Conservation (phyloP, 2,329 filamentous ascomycete species). For the Emericellopsis atlantica region DNA sequence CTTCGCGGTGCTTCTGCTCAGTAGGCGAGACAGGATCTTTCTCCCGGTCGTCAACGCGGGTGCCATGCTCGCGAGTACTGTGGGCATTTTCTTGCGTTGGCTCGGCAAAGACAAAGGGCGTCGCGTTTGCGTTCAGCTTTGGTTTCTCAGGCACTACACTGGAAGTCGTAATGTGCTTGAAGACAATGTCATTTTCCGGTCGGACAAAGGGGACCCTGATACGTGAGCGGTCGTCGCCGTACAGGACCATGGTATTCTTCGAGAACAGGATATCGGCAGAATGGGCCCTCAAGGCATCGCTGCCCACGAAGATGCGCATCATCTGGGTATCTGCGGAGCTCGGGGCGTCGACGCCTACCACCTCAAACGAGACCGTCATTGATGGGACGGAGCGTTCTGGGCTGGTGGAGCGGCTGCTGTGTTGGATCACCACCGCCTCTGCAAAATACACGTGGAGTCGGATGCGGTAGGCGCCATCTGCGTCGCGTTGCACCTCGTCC, state of each 20-base stretch:
- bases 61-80: conserved; percentile 1
- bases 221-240: conserved; percentile 76
- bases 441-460: conserved; percentile 79
- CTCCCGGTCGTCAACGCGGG: conserved; percentile 7
- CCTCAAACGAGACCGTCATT: conserved; percentile 67
- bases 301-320: conserved; percentile 82
- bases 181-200: conserved; percentile 73
- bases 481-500: conserved; percentile 51
- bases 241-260: conserved; percentile 76
- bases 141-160: conserved; percentile 40
- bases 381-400: conserved; percentile 62
- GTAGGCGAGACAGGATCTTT: conserved; percentile 21
- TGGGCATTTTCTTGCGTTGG: conserved; percentile 8
- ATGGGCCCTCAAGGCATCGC: conserved; percentile 72
- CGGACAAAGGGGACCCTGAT: conserved; percentile 84
- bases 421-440: conserved; percentile 72
- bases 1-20: conserved; percentile 15
- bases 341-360: conserved; percentile 44
- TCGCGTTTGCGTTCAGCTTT: conserved; percentile 42
- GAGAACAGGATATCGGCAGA: conserved; percentile 89
- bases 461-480: conserved; percentile 55
- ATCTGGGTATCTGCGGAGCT: background rate
- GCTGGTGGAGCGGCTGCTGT: conserved; percentile 58
- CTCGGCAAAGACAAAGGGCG: conserved; percentile 27
- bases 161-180: conserved; percentile 62